Evolutionary conservation across 2,329 filamentous ascomycete genomes (phyloP), one percentile per base, ranked within the genome.

Genomic region (Tolypocladium album): DNA sequence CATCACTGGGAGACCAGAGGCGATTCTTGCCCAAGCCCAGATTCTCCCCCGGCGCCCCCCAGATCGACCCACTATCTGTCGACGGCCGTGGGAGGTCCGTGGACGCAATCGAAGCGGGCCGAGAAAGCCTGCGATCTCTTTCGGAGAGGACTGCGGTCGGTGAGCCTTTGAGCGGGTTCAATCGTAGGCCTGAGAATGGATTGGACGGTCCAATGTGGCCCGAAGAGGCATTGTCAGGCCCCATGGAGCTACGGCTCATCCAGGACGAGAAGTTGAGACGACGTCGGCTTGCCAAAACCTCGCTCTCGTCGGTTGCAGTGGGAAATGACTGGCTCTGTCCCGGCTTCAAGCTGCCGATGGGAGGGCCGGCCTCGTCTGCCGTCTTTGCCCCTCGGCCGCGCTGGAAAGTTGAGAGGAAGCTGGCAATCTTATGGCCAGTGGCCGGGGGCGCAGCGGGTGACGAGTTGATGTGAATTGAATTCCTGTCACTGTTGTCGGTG

Each of bases 241-340:
- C 77, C 1, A 76, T 74, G 1, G 80, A 81, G 67, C 79, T 82
- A 24, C 82, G 77, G 62, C 79, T 79, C 67, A 85, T 85, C 82
- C 82, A 89, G 61, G 61, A 60, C n/a, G 81, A 79, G 53, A 86
- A 78, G 66, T 82, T 86, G 42, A 82, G 81, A 45, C 82, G 79
- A 31, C 84, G 83, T 72, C 75, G 83, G 71, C 70, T 83, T 63
- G 68, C 78, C 70, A 74, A 73, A 63, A 69, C 75, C 68, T 81
- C 88, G 65, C 71, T 72, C 15, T 85, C 84, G 27, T 82, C 88
- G 62, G 74, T 74, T 62, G 81, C 80, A 22, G 82, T 78, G 7
- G 90, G 90, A 64, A 94, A 85, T 0, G 90, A 93, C 68, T 90
- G 88, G 67, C 88, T 92, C 69, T 93, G 88, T 0, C 83, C 82